Evolutionary conservation across 2,329 filamentous ascomycete species (phyloP).

Genomic region (Ceratocystiopsis sp.): DNA sequence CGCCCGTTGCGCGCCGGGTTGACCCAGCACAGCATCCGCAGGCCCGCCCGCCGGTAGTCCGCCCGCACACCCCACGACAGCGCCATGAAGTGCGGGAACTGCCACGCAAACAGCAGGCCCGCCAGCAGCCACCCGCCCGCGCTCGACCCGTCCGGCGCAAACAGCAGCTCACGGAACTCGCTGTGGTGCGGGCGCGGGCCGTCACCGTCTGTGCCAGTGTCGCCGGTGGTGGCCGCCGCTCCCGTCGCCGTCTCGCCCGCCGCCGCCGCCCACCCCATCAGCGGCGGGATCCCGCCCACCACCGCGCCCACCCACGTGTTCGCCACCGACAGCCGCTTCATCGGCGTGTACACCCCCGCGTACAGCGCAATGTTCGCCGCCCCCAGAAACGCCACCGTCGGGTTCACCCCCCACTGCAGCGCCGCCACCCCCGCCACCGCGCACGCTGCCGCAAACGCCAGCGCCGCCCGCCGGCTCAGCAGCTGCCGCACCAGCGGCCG

Average conservation of each 20-base stretch:
- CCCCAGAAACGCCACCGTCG: conserved; percentile 76
- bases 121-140: conserved; percentile 82
- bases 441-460: conserved; percentile 61
- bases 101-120: conserved; percentile 77
- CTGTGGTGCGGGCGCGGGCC: conserved; percentile 17
- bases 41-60: conserved; percentile 61
- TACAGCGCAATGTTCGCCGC: conserved; percentile 77
- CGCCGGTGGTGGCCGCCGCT: conserved; percentile 17
- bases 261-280: conserved; percentile 97
- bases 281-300: conserved; percentile 79
- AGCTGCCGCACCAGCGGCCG: conserved; percentile 73
- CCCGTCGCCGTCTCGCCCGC: conserved; percentile 71
- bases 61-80: conserved; percentile 76
- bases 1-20: conserved; percentile 73
- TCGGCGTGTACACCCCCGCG: conserved; percentile 77
- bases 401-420: conserved; percentile 82
- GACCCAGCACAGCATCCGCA: conserved; percentile 67
- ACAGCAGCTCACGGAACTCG: conserved; percentile 55
- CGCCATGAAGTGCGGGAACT: conserved; percentile 96
- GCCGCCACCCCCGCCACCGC: conserved; percentile 52
- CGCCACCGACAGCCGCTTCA: conserved; percentile 70
- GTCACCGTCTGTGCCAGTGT: conserved; percentile 60
- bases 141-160: conserved; percentile 42
- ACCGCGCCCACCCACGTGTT: conserved; percentile 95
- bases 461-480: conserved; percentile 51